Evolutionary conservation across 1,139 yeast species (phyloP).

Genomic region (Yamadazyma taylorii): DNA sequence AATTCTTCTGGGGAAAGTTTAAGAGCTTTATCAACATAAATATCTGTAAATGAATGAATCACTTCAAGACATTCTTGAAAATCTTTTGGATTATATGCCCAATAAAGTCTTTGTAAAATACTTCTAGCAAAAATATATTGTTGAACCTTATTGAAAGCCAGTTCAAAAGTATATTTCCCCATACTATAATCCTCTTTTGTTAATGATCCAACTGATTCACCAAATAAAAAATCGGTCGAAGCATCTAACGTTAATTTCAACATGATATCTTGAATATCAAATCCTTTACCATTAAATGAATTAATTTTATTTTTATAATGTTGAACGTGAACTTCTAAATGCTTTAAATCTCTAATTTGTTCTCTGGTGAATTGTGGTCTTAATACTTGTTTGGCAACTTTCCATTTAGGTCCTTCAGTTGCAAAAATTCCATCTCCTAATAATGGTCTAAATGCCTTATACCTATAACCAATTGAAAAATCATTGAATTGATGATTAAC

Average conservation of each 20-base stretch:
- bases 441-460: constrained; percentile 42
- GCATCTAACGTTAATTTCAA: constrained; percentile 49
- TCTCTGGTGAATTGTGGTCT: constrained; percentile 61
- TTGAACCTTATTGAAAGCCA: constrained; percentile 37
- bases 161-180: constrained; percentile 30
- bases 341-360: constrained; percentile 49
- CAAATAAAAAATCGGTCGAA: constrained; percentile 52
- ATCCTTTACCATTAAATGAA: constrained; percentile 22
- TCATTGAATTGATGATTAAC: constrained; percentile 48
- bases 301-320: constrained; percentile 33
- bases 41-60: constrained; percentile 29
- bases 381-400: constrained; percentile 53
- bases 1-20: constrained; percentile 25
- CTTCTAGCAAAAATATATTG: constrained; percentile 32
- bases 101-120: constrained; percentile 33
- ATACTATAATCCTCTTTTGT: constrained; percentile 22
- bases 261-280: constrained; percentile 41
- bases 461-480: constrained; percentile 51
- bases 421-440: constrained; percentile 63
- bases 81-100: constrained; percentile 28
- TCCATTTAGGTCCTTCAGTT: constrained; percentile 57
- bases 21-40: constrained; percentile 27
- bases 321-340: constrained; percentile 47
- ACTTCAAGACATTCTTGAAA: constrained; percentile 28
- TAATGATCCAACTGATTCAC: constrained; percentile 39